Evolutionary conservation across 768 basidiomycete species (phyloP).

Genomic region (Tylopilus plumbeoviolaceoides): DNA sequence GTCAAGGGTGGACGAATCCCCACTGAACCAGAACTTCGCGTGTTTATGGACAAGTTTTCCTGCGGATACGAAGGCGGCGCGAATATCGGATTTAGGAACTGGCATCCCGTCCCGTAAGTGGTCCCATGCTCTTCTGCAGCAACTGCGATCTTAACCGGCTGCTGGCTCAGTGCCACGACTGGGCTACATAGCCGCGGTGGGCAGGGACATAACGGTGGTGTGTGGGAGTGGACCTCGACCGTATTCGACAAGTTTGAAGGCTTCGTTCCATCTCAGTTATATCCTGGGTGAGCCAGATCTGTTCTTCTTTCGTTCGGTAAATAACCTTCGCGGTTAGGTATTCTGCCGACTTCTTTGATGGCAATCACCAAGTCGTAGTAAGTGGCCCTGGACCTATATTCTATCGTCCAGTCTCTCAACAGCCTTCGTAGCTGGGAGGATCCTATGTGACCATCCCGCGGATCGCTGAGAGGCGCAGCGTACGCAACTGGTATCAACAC

Average conservation of each 20-base stretch:
- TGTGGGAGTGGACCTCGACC: conserved; percentile 98
- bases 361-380: conserved; percentile 81
- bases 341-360: conserved; percentile 90
- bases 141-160: neutral
- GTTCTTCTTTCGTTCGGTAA: neutral
- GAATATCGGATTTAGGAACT: conserved; percentile 86
- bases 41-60: conserved; percentile 74
- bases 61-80: conserved; percentile 72
- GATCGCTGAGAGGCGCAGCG: conserved; percentile 65
- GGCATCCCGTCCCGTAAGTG: conserved; percentile 89
- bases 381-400: conserved; percentile 29
- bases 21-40: conserved; percentile 79
- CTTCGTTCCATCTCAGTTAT: conserved; percentile 69
- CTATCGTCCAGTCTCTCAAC: neutral
- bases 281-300: conserved; percentile 66
- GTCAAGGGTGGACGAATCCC: conserved; percentile 93
- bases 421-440: conserved; percentile 67
- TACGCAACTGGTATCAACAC: conserved; percentile 91
- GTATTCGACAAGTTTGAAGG: conserved; percentile 67
- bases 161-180: conserved; percentile 56
- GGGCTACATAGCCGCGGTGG: conserved; percentile 49
- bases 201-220: conserved; percentile 85
- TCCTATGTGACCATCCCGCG: conserved; percentile 85
- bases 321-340: conserved; percentile 42
- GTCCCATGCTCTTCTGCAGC: neutral